Percentiles rank a stretch among this genome's conserved stretches.
Conservation (phyloP, 1,139 yeast species). For the Entelexis paramagnoliae region DNA sequence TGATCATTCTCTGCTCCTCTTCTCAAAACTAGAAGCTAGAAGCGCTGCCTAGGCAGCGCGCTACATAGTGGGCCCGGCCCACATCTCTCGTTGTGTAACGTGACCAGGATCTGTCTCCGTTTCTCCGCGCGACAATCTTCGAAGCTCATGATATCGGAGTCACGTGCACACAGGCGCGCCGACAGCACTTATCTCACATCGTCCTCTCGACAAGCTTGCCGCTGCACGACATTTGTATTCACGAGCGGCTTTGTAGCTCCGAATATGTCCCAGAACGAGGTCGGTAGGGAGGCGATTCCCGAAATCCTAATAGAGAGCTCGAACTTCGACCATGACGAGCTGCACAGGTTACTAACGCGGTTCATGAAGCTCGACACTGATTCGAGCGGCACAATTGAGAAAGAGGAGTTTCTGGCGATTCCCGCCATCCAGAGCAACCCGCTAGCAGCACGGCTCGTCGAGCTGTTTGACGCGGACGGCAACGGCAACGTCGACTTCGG, state of each 20-base stretch:
- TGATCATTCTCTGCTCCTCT: no score
- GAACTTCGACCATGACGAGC: slow-evolving; percentile 59
- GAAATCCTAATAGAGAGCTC: slow-evolving; percentile 23
- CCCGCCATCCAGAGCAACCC: slow-evolving; percentile 93
- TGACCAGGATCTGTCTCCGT: not conserved
- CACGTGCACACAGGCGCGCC: not conserved
- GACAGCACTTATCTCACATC: not conserved
- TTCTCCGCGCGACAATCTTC: no score
- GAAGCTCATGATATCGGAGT: not conserved
- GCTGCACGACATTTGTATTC: not conserved
- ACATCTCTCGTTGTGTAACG: not conserved
- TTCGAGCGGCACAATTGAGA: slow-evolving; percentile 84
- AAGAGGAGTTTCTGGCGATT: slow-evolving; percentile 77
- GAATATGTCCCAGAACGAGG: not conserved
- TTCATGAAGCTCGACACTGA: slow-evolving; percentile 94
- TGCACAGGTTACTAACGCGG: slow-evolving; percentile 79
- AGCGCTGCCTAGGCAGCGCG: no score
- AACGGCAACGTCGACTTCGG: slow-evolving; percentile 92
- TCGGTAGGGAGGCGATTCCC: slow-evolving; percentile 15
- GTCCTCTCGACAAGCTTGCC: not conserved
- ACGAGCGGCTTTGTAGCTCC: not conserved
- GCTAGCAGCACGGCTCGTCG: slow-evolving; percentile 78
- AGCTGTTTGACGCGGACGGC: slow-evolving; percentile 87
- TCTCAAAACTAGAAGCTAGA: no score
- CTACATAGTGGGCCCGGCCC: no score